Conservation (phyloP, 2,329 filamentous ascomycete genomes). For the Neofusicoccum sp. region DNA sequence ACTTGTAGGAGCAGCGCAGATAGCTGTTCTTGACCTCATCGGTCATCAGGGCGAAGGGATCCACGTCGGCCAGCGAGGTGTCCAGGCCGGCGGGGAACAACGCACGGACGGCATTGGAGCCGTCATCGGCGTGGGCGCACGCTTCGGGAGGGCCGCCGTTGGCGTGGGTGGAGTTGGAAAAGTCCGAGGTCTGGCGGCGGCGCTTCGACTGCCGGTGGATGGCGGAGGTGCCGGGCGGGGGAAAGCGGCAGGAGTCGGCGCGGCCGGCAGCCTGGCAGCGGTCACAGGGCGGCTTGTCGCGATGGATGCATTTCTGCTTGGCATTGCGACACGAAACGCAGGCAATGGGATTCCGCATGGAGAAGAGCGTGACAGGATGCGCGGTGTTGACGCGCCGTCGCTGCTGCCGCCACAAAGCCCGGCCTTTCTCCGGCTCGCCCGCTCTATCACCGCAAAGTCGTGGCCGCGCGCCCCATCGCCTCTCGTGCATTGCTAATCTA, state of each 20-base stretch:
- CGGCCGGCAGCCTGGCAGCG: constrained; percentile 36
- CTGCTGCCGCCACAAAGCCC: not conserved
- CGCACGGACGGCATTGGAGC: constrained; percentile 22
- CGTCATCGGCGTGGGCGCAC: constrained; percentile 22
- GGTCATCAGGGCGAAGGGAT: constrained; percentile 40
- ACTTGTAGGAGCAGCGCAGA: constrained; percentile 42
- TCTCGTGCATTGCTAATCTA: not conserved
- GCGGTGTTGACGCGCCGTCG: not conserved
- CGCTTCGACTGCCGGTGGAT: constrained; percentile 40
- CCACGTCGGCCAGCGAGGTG: constrained; percentile 30
- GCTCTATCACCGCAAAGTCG: not conserved
- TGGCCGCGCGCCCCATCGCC: not conserved
- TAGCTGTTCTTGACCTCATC: constrained; percentile 44
- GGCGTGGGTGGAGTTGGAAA: constrained; percentile 15
- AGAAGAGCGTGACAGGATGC: not conserved
- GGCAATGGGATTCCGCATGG: constrained; percentile 41
- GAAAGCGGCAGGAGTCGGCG: constrained; percentile 35
- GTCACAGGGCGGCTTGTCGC: constrained; percentile 39
- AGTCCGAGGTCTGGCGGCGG: constrained; percentile 28
- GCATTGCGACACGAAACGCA: constrained; percentile 39
- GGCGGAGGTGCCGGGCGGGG: constrained; percentile 37
- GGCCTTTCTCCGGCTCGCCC: not conserved
- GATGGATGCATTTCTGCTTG: constrained; percentile 41
- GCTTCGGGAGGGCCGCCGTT: constrained; percentile 22
- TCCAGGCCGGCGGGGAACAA: constrained; percentile 12